These are phyloP conservation scores for Trypanosoma brucei DNA, from an alignment of 208 protist genomes.

Conservation along the genomic window DNA sequence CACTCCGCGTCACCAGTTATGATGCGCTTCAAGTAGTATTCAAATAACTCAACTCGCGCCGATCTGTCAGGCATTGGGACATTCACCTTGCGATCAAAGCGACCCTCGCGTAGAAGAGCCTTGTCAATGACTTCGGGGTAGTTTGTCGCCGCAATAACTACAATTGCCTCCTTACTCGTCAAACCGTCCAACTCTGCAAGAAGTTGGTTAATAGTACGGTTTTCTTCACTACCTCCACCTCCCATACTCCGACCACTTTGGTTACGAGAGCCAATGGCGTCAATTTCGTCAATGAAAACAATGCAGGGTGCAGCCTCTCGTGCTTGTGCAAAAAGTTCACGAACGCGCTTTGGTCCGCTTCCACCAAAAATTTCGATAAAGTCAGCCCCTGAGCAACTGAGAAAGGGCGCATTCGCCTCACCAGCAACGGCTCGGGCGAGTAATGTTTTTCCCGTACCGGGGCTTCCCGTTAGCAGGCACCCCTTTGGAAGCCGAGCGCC, in stretches of 20 bases:
- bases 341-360: constrained; percentile 92
- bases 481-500: constrained; percentile 97
- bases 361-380: constrained; percentile 98
- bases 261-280: constrained; percentile 94
- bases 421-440: constrained; percentile 96
- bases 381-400: constrained; percentile 94
- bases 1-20: constrained; percentile 86
- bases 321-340: constrained; percentile 95
- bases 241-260: constrained; percentile 80
- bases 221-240: constrained; percentile 89
- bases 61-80: constrained; percentile 88
- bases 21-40: constrained; percentile 84
- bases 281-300: constrained; percentile 99
- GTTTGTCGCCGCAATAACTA: constrained; percentile 98
- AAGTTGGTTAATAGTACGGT: constrained; percentile 96
- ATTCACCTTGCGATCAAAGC: constrained; percentile 91
- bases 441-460: constrained; percentile 98
- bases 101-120: constrained; percentile 88
- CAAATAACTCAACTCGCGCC: constrained; percentile 86
- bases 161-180: constrained; percentile 89
- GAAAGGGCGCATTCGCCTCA: constrained; percentile 93
- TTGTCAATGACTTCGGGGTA: constrained; percentile 95
- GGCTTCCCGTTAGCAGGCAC: constrained; percentile 94
- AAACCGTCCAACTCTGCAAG: constrained; percentile 95
- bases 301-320: constrained; percentile 94